Evolutionary conservation across 805 yeast genomes (phyloP).

Genomic region (Starmerella sp.): DNA sequence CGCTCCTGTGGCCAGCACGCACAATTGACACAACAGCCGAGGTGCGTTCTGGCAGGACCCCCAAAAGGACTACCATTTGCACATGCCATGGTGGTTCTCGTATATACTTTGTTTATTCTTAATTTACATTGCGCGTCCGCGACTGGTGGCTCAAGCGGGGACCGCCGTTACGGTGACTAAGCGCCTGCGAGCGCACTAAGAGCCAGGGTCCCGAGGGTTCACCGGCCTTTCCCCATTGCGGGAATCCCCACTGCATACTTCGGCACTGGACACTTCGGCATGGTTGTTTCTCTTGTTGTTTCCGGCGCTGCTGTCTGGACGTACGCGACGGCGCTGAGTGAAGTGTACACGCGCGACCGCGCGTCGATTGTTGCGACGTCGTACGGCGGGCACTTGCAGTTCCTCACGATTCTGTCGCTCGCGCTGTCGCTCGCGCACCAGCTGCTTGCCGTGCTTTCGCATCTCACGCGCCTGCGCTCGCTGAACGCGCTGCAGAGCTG

Average conservation of each 20-base stretch:
- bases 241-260: not conserved
- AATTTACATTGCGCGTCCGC: no score
- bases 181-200: no score
- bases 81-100: no score
- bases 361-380: constrained; percentile 14
- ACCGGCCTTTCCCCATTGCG: no score
- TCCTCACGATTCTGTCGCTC: constrained; percentile 28
- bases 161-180: no score
- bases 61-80: no score
- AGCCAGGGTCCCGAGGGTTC: no score
- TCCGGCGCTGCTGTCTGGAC: constrained; percentile 16
- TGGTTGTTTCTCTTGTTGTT: constrained; percentile 5
- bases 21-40: no score
- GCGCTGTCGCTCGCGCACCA: constrained; percentile 20
- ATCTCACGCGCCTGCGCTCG: constrained; percentile 24
- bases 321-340: constrained; percentile 17
- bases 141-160: no score
- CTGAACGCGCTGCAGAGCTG: constrained; percentile 18
- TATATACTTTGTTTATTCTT: no score
- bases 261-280: not conserved
- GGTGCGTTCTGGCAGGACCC: no score
- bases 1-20: no score
- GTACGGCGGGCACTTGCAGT: constrained; percentile 31
- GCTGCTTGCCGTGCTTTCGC: constrained; percentile 25
- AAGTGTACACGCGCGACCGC: constrained; percentile 13